A percentile compares a stretch with the other conserved stretches of the same genome.
Conservation (phyloP, 73 alveolate genomes). For the Chromera velia region DNA sequence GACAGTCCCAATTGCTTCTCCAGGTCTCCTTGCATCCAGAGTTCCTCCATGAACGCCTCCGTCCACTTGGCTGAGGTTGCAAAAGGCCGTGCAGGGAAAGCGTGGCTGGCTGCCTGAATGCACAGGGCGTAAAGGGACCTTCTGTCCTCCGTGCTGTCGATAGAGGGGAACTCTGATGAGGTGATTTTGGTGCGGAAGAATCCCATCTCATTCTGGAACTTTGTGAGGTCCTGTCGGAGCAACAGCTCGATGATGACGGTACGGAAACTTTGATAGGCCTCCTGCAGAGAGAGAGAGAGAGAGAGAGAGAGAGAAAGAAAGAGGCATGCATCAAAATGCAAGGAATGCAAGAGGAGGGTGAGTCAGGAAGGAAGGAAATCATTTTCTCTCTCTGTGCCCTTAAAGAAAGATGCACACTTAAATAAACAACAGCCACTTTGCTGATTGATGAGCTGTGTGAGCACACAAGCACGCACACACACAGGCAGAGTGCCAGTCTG, state of each 20-base stretch:
- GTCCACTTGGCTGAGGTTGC: conserved; percentile 55
- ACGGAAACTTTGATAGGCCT: conserved; percentile 56
- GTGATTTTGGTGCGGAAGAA: neutral
- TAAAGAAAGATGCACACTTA: too few relatives aligned
- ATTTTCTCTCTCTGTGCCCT: too few relatives aligned
- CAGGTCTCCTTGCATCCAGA: conserved; percentile 65
- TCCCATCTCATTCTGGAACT: neutral
- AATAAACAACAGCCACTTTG: too few relatives aligned
- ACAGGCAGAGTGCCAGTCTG: neutral
- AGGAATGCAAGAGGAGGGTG: too few relatives aligned
- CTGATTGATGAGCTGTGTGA: too few relatives aligned
- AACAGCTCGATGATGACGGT: conserved; percentile 60
- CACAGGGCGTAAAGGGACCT: conserved; percentile 36
- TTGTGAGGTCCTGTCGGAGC: conserved; percentile 63
- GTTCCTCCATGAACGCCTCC: conserved; percentile 63
- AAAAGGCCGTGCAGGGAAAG: conserved; percentile 43
- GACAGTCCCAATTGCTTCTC: conserved; percentile 62
- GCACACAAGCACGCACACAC: too few relatives aligned
- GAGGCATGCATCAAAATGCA: neutral
- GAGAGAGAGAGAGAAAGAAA: neutral
- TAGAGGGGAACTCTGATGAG: conserved; percentile 37
- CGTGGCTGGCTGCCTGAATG: conserved; percentile 49
- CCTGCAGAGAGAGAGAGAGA: too few relatives aligned
- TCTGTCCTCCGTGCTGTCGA: conserved; percentile 52
- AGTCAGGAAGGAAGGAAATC: too few relatives aligned